Evolutionary conservation across 2,329 filamentous ascomycete species (phyloP).

Genomic region (Claviceps capensis): DNA sequence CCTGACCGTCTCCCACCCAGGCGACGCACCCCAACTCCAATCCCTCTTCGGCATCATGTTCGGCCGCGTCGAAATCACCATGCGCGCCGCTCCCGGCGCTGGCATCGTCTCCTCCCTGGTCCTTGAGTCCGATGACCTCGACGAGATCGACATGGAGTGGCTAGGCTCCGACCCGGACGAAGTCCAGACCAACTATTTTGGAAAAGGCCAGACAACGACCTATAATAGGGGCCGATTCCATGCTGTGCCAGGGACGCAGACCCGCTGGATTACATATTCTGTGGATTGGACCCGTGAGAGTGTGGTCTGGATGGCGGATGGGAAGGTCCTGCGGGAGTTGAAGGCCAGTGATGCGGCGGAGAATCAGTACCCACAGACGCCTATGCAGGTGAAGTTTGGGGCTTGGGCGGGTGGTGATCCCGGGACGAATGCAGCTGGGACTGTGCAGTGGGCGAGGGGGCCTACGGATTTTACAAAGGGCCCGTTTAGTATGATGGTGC

Average conservation of each 20-base stretch:
- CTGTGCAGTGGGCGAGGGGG: slow-evolving; percentile 80
- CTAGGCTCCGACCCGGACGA: slow-evolving; percentile 62
- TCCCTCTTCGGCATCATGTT: slow-evolving; percentile 99
- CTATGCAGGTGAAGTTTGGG: slow-evolving; percentile 88
- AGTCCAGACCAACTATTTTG: slow-evolving; percentile 96
- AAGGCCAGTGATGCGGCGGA: slow-evolving; percentile 52
- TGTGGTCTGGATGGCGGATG: slow-evolving; percentile 78
- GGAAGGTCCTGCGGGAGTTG: slow-evolving; percentile 62
- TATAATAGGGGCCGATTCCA: slow-evolving; percentile 84
- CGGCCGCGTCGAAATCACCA: slow-evolving; percentile 70
- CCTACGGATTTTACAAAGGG: slow-evolving; percentile 70
- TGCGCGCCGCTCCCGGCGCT: slow-evolving; percentile 75
- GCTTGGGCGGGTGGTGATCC: slow-evolving; percentile 86
- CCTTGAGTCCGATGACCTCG: slow-evolving; percentile 77
- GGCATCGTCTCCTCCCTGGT: slow-evolving; percentile 92
- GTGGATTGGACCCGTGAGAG: slow-evolving; percentile 82
- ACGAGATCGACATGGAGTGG: slow-evolving; percentile 98
- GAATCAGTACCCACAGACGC: slow-evolving; percentile 82
- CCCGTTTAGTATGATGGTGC: slow-evolving; percentile 76
- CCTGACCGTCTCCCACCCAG: slow-evolving; percentile 65
- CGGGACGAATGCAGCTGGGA: slow-evolving; percentile 57
- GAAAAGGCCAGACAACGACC: slow-evolving; percentile 72
- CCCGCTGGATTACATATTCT: slow-evolving; percentile 69
- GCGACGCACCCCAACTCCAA: slow-evolving; percentile 73
- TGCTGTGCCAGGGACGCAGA: slow-evolving; percentile 52